These are phyloP conservation scores for Saturnispora serradocipensis DNA, from an alignment of 805 yeast species.

Conservation along the genomic window DNA sequence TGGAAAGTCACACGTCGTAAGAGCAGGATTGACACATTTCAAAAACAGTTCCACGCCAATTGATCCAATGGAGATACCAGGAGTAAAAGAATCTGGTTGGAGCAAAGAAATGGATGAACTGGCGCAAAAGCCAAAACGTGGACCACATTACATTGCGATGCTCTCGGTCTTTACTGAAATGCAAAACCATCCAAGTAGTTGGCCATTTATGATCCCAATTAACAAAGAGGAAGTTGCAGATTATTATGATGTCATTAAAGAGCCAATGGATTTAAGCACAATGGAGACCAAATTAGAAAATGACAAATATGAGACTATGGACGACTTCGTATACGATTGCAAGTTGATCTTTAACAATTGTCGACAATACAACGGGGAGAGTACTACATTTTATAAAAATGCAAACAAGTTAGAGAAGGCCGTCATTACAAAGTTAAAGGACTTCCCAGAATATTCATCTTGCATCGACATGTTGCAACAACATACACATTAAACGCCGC, in stretches of 20 bases:
- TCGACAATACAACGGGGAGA: constrained; percentile 84
- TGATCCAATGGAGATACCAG: constrained; percentile 85
- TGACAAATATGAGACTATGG: constrained; percentile 84
- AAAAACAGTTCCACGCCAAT: constrained; percentile 41
- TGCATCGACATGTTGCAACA: constrained; percentile 45
- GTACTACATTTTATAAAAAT: constrained; percentile 90
- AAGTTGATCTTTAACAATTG: constrained; percentile 83
- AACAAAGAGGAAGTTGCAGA: constrained; percentile 91
- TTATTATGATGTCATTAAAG: constrained; percentile 91
- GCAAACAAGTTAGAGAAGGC: constrained; percentile 92
- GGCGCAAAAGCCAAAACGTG: constrained; percentile 89
- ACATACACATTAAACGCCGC: background rate
- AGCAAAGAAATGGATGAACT: constrained; percentile 95
- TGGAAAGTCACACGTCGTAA: constrained; percentile 68
- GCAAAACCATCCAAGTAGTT: constrained; percentile 91
- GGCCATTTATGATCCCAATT: constrained; percentile 96
- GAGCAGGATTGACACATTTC: constrained; percentile 75
- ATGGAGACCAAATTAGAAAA: constrained; percentile 92
- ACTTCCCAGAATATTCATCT: constrained; percentile 86
- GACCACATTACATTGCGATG: constrained; percentile 93
- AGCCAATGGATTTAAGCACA: constrained; percentile 95
- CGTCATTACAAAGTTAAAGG: constrained; percentile 71
- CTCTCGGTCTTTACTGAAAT: constrained; percentile 78
- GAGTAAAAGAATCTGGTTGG: constrained; percentile 93
- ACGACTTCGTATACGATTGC: constrained; percentile 84